phyloP scores from a whole-genome alignment of 768 basidiomycete species.

The Neoboletus brunneissimus region DNA sequence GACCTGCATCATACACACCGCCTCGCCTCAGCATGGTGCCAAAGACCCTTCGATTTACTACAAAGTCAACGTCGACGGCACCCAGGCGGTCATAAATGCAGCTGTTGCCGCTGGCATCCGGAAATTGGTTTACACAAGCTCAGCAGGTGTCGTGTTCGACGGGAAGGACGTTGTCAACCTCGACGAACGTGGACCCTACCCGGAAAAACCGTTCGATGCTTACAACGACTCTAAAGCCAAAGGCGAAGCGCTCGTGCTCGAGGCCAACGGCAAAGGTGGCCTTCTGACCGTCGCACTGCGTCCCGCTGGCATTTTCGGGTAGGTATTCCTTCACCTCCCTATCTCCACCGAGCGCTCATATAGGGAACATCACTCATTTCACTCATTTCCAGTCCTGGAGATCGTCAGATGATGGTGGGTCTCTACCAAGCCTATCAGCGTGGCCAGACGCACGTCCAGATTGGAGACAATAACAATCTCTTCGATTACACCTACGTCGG shows the following conservation, averaged over 20 bases:
- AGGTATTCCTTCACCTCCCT: constrained; percentile 23
- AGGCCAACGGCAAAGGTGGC: constrained; percentile 81
- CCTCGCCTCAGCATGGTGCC: constrained; percentile 73
- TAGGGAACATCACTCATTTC: not conserved
- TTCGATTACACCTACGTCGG: constrained; percentile 97
- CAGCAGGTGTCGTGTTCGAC: constrained; percentile 87
- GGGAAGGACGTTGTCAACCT: constrained; percentile 77
- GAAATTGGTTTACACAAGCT: constrained; percentile 93
- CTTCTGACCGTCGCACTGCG: constrained; percentile 86
- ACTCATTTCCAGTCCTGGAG: constrained; percentile 66
- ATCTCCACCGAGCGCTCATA: constrained; percentile 2
- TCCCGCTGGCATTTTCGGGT: constrained; percentile 97
- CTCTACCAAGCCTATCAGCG: constrained; percentile 75
- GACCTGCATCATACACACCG: constrained; percentile 94
- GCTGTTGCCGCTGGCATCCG: constrained; percentile 68
- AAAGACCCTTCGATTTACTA: constrained; percentile 72
- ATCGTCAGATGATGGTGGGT: constrained; percentile 82
- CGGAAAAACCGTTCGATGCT: constrained; percentile 74
- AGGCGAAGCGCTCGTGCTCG: constrained; percentile 80
- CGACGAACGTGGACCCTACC: constrained; percentile 82
- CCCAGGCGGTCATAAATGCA: constrained; percentile 78
- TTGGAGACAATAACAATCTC: constrained; percentile 90
- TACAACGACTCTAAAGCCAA: constrained; percentile 95
- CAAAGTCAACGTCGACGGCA: constrained; percentile 94
- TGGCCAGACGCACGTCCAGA: constrained; percentile 87